Evolutionary conservation across 768 basidiomycete species (phyloP), one percentile per base, ranked within the genome.

Genomic region (Megacollybia marginata): DNA sequence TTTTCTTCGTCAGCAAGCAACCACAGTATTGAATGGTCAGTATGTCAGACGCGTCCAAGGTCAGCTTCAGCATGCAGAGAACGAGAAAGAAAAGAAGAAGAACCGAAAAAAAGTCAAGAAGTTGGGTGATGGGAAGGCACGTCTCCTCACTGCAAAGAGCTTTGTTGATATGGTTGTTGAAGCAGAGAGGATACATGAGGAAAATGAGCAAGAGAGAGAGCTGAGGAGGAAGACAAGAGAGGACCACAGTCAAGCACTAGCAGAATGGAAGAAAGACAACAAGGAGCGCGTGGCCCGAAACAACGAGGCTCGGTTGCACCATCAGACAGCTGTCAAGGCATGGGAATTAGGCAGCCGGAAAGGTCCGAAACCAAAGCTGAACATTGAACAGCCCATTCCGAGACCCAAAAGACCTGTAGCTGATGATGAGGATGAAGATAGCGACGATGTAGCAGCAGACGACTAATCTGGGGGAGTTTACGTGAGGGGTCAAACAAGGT

Each of bases 1-100:
- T 6, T 33, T 60, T 32, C 33, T 59, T 28, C 35, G 11, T 9
- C 48, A 46, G 48, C 55, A 62, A 38, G 53, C 58, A 1, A 48
- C 33, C 13, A 28, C 42, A 4, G 56, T 60, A 9, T 44, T 59
- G 1, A 52, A 59, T 9, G 46, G 34, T 1, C 46, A 55, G 4
- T 58, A 59, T 46, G 57, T 53, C 32, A 44, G 51, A n/a, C 0
- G 46, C 31, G 6, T 61, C 13, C 19, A 38, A 0, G 38, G 50
- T n/a, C 60, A 61, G 28, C 16, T 58, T n/a, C n/a, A n/a, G n/a
- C n/a, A n/a, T 3, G 58, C 48, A 2, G 51, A 56, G 13, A 51
- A 57, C 18, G 53, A 55, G 31, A n/a, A n/a, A n/a, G n/a, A 57
- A 16, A 18, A 52, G 34, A 36, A 61, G 46, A 48, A 28, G 33